Evolutionary conservation across 257 asterid genomes (phyloP), one percentile per base, ranked within the genome.

Genomic region (Gentiana dahurica): DNA sequence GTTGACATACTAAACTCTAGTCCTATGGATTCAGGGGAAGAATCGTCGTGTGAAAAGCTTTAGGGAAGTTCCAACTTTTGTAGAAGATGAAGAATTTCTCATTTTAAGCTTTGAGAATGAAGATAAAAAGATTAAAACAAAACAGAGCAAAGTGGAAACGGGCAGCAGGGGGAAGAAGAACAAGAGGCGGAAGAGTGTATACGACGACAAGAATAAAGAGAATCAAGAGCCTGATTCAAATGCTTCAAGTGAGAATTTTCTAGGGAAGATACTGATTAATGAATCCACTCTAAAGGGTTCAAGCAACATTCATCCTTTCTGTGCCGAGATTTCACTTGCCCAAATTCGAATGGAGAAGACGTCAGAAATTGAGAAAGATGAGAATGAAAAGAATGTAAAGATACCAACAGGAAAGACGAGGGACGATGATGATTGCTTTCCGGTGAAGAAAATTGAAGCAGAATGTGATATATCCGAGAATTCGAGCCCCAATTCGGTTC

Each of bases 401-500:
- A 54, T 5, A 39, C 45, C 7, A 8, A 39, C 8, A 39, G 8
- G 36, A 60, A 62, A 15, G 65, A 77, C 67, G 62, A 65, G 49
- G 50, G 59, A 57, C 39, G 63, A 48, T 48, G 70, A 44, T 36
- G 64, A 67, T 55, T 12, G 62, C 15, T 57, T 67, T 56, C 59
- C 51, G 15, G 44, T 61, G 39, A 49, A 50, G 39, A 72, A 55
- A n/a, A 9, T 39, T 4, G 76, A 65, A 71, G 54, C 61, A 2
- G 83, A 71, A n/a, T 68, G 8, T 34, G 74, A 69, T 13, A 24
- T 24, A 24, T 70, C 94, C 1, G 79, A 81, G 43, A 79, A 79
- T 63, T 81, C 91, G 4, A 84, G 90, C 66, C 95, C 94, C 1
- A 77, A 67, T 65, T 87, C 86, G 10, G 87, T 84, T 71, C 84